Base-by-base conservation (phyloP, 2,329 filamentous ascomycete genomes). In the Cryoendolithus antarcticus region DNA sequence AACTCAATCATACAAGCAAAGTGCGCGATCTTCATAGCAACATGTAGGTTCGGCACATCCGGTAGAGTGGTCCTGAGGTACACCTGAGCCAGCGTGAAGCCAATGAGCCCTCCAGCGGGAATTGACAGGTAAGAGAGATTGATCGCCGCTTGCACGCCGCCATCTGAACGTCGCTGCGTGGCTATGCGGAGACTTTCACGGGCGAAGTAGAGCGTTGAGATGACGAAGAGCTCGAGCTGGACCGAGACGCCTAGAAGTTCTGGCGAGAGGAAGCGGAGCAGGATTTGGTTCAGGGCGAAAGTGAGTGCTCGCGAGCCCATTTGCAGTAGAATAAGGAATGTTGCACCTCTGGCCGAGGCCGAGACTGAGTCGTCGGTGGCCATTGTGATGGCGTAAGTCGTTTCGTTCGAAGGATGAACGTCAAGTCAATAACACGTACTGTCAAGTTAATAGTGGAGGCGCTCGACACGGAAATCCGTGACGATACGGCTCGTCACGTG, bases 121-220 rank as follows among this genome's bases (percentile, higher is more conserved):
- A 93, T 68, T 13, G 86, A 75, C 13, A 96, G 63, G 59, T 93
- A 93, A 1, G 86, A 83, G 30, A 94, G 69, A 54, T 98, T 98
- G 61, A 96, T 74, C 32, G 89, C 79, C 2, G 82, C 77, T 60
- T 96, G 89, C 8, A 73, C 59, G 36, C 54, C 54, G 21, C 60
- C 60, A 46, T 66, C 59, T 6, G 64, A 59, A 27, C 53, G 82
- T 37, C 91, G 74, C 62, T 96, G 89, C 29, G 94, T 75, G 19
- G 89, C 86, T n/a, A 94, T 81, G 10, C 91, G 80, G 35, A 96
- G 66, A 53, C 82, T 89, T 62, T 98, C 91, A 30, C 91, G 75
- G 0, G 91, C 82, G 55, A 98, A 96, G 61, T 93, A 95, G 1
- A 98, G 71, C n/a, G 93, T 80, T 0, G 86, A 86, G 33, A 93